Conservation (phyloP, 208 protist species). For the Leishmania martiniquensis region DNA sequence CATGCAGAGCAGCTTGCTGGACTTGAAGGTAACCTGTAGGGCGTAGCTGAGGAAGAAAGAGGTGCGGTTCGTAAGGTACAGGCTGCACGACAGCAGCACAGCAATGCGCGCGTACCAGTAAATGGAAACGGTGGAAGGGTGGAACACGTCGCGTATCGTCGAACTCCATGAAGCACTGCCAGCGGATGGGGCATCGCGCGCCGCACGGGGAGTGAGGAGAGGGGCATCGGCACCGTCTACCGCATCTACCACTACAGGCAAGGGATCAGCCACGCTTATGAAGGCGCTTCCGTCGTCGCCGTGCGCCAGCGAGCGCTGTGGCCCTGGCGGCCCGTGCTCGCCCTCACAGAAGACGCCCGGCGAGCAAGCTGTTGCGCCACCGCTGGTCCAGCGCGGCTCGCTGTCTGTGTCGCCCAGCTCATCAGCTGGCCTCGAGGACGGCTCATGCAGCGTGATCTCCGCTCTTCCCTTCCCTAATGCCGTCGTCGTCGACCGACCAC, state of each 20-base stretch:
- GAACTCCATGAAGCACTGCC: neutral
- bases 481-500: neutral
- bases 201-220: neutral
- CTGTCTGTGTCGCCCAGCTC: neutral
- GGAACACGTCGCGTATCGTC: slow-evolving; percentile 4
- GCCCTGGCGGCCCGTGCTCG: neutral
- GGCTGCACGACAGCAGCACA: slow-evolving; percentile 40
- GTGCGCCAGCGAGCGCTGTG: neutral
- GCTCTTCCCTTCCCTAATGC: neutral
- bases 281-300: neutral
- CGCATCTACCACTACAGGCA: neutral
- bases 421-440: neutral
- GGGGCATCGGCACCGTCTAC: neutral
- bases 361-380: neutral
- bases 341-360: neutral
- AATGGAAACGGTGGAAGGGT: slow-evolving; percentile 35
- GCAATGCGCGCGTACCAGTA: slow-evolving; percentile 51
- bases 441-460: neutral
- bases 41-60: slow-evolving; percentile 53
- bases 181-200: neutral
- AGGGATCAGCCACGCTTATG: neutral
- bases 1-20: slow-evolving; percentile 61
- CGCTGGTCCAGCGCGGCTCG: neutral
- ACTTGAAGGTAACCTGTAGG: slow-evolving; percentile 72
- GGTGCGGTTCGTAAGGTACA: slow-evolving; percentile 54